Base-by-base conservation (phyloP, 768 basidiomycete species). In the Saitozyma podzolica region DNA sequence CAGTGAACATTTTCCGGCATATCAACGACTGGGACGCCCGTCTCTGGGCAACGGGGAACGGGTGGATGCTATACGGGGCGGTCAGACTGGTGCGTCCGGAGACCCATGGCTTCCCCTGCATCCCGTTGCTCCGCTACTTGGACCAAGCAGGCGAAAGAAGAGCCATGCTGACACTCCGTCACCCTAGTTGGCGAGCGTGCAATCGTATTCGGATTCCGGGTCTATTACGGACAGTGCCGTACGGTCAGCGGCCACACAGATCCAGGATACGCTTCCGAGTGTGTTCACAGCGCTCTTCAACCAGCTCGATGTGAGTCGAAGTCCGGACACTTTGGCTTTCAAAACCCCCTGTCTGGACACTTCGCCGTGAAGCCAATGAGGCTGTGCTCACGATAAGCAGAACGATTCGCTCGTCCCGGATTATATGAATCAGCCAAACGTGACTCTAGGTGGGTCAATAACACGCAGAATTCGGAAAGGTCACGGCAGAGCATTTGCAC, bases 41-140 rank as follows among this genome's bases (percentile, higher is more conserved):
- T 16, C 53, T 54, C 43, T 68, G 66, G 66, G 58, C 59, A 14
- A 68, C 66, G 11, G 66, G 66, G 7, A 64, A 68, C 17, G 66
- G 59, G 6, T 68, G 66, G 66, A 64, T 64, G 66, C 45, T 68
- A n/a, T 40, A 43, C 13, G 66, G 66, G 7, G 59, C 54, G 40
- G 55, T 64, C 50, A 50, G 66, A 55, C 56, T 64, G 16, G 64
- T 62, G 40, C 19, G 64, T 64, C 10, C 37, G 17, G 16, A 10
- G 16, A n/a, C n/a, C 13, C 51, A n/a, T 13, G 14, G 3, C 51
- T n/a, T 16, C 7, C 29, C 29, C 29, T 29, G 29, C 29, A 5
- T 29, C 29, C 29, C 29, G 5, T 29, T 5, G 29, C 29, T 29
- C 29, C 29, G 29, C 29, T 29, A 29, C 29, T 29, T 5, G 5